Evolutionary conservation across 495 filamentous ascomycete genomes (phyloP).

Genomic region (Bryoglossum gracile): DNA sequence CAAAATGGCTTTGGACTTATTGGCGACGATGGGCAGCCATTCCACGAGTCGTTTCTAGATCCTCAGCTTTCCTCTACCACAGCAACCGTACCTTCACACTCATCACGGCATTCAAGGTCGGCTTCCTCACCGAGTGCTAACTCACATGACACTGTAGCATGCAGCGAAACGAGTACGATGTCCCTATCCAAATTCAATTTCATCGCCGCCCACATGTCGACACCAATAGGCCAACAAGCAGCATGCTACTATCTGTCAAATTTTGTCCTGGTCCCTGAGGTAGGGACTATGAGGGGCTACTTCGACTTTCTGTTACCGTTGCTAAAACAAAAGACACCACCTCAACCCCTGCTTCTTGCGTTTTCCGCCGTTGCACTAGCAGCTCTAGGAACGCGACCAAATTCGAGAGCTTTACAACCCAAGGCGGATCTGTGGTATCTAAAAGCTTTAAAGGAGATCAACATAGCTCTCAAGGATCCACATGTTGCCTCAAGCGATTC

Average conservation of each 20-base stretch:
- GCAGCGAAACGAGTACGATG: neutral
- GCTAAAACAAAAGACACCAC: conserved; percentile 35
- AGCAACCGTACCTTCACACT: neutral
- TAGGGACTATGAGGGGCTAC: conserved; percentile 40
- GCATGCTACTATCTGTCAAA: conserved; percentile 48
- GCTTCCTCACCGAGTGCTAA: neutral
- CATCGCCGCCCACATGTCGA: conserved; percentile 20
- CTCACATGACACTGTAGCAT: neutral
- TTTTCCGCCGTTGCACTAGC: conserved; percentile 58
- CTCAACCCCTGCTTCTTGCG: conserved; percentile 43
- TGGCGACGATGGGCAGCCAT: neutral
- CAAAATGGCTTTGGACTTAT: conserved; percentile 6
- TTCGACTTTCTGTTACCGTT: conserved; percentile 51
- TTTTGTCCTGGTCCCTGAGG: conserved; percentile 43
- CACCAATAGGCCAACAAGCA: conserved; percentile 39
- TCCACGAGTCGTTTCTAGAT: conserved; percentile 2
- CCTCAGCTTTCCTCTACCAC: neutral
- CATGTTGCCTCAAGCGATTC: conserved; percentile 40
- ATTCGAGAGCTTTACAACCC: conserved; percentile 30
- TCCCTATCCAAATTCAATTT: neutral
- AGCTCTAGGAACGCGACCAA: conserved; percentile 39
- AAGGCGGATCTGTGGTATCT: conserved; percentile 35
- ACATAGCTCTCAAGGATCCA: conserved; percentile 43
- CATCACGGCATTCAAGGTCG: neutral
- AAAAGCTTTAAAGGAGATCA: conserved; percentile 46